Percentiles rank a stretch among this genome's conserved stretches.
Evolutionary conservation across 2,329 filamentous ascomycete genomes (phyloP).

Genomic region (Monosporascus sp.): DNA sequence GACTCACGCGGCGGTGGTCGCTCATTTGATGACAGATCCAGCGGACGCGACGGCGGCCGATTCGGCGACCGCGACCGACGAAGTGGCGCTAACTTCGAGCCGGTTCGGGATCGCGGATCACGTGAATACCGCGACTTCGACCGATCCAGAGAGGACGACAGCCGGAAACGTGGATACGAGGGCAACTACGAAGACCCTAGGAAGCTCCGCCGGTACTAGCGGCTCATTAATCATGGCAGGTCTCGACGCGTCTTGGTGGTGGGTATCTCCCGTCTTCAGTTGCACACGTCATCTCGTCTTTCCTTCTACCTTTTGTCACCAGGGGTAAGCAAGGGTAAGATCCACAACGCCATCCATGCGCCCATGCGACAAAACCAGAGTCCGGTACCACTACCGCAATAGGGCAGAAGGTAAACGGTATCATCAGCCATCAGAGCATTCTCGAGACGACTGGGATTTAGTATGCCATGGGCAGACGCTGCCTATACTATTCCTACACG

Average conservation of each 20-base stretch:
- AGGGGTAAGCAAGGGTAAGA: slow-evolving; percentile 33
- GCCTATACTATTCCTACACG: neutral
- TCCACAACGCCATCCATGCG: slow-evolving; percentile 3
- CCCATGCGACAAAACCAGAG: neutral
- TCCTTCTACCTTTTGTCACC: slow-evolving; percentile 29
- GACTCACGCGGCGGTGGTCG: slow-evolving; percentile 49
- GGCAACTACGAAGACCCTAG: slow-evolving; percentile 73
- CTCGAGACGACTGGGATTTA: slow-evolving; percentile 1
- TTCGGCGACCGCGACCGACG: slow-evolving; percentile 27
- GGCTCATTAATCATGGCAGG: slow-evolving; percentile 33
- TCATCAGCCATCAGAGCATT: neutral
- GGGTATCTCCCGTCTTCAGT: slow-evolving; percentile 39
- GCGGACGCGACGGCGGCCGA: slow-evolving; percentile 42
- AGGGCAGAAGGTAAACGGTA: slow-evolving; percentile 10
- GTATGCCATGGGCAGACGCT: slow-evolving; percentile 4
- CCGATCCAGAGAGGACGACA: slow-evolving; percentile 52
- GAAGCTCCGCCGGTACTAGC: slow-evolving; percentile 56
- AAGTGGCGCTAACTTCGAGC: slow-evolving; percentile 69
- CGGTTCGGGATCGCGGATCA: slow-evolving; percentile 62
- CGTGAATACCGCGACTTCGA: slow-evolving; percentile 51
- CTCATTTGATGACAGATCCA: slow-evolving; percentile 54
- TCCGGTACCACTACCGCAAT: neutral
- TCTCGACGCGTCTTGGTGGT: slow-evolving; percentile 28
- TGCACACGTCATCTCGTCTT: slow-evolving; percentile 24
- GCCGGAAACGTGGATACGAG: slow-evolving; percentile 67